Percentiles rank a stretch among this genome's conserved stretches.
phyloP scores from a whole-genome alignment of 1,139 yeast species.

The Saccharomyces hybrid region DNA sequence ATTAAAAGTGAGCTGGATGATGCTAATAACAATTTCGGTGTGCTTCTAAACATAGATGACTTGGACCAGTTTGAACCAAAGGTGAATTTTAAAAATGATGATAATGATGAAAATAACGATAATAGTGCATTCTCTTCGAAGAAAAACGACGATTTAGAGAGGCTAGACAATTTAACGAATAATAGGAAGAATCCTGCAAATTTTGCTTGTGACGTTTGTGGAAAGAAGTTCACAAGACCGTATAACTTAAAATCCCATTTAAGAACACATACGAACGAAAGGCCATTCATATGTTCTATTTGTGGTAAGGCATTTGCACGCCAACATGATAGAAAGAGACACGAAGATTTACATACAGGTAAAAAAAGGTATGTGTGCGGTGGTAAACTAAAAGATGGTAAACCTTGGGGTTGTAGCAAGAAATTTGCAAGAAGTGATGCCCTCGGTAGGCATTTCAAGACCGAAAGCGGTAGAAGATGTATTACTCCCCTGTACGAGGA shows the following conservation, averaged over 20 bases:
- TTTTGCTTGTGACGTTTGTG: conserved; percentile 79
- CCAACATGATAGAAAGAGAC: conserved; percentile 90
- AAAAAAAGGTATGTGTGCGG: conserved; percentile 81
- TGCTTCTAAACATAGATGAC: background rate
- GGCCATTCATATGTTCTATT: conserved; percentile 78
- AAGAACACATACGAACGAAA: conserved; percentile 88
- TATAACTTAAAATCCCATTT: conserved; percentile 87
- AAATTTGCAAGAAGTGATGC: conserved; percentile 96
- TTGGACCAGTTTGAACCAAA: background rate
- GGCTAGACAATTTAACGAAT: background rate
- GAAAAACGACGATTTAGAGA: background rate
- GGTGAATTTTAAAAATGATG: background rate
- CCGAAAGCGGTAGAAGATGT: conserved; percentile 87
- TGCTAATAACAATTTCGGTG: background rate
- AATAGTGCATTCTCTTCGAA: background rate
- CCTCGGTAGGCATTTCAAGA: conserved; percentile 83
- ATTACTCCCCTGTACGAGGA: conserved; percentile 68
- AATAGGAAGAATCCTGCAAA: conserved; percentile 58
- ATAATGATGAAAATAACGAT: background rate
- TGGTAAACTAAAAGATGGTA: conserved; percentile 52
- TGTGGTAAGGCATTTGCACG: conserved; percentile 96
- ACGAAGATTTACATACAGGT: conserved; percentile 88
- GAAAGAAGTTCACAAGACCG: conserved; percentile 81
- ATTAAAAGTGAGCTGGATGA: background rate
- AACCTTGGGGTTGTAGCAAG: conserved; percentile 85